phyloP scores from a whole-genome alignment of 2,329 filamentous ascomycete genomes.

The Fusarium citri region DNA sequence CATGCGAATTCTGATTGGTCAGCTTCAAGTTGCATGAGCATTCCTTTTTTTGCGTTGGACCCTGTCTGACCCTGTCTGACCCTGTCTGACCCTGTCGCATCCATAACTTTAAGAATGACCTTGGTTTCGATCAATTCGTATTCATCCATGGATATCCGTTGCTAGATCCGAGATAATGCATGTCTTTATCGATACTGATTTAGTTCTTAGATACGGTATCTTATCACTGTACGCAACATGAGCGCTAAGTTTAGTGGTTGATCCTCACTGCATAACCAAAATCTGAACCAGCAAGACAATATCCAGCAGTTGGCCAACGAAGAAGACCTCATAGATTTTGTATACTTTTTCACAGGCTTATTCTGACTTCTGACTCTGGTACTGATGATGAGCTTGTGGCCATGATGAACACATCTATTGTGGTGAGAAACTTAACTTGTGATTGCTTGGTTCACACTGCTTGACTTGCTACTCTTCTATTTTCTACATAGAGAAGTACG shows the following conservation, averaged over 20 bases:
- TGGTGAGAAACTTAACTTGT: not conserved
- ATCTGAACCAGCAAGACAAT: not conserved
- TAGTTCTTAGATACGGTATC: not conserved
- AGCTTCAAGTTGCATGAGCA: not conserved
- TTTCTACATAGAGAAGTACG: not conserved
- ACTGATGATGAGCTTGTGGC: not conserved
- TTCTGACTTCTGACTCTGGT: not conserved
- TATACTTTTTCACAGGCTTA: accelerated
- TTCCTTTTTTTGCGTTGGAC: conserved; percentile 9
- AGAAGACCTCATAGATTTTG: not conserved
- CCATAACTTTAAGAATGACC: not conserved
- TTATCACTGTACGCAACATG: not conserved
- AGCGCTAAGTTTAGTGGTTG: not conserved
- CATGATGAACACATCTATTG: not conserved
- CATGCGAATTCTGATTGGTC: conserved; percentile 22
- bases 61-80: conserved; percentile 29
- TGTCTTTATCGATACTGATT: not conserved
- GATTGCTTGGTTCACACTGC: not conserved
- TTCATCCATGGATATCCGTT: not conserved
- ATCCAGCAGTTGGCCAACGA: not conserved
- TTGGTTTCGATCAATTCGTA: conserved; percentile 2
- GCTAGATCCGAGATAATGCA: conserved; percentile 10
- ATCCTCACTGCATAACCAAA: not conserved
- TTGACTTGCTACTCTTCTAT: not conserved
- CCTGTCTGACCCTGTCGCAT: conserved; percentile 23